Percentiles rank a stretch among this genome's conserved stretches.
Evolutionary conservation across 768 basidiomycete genomes (phyloP).

Genomic region (Lentinus brumalis): DNA sequence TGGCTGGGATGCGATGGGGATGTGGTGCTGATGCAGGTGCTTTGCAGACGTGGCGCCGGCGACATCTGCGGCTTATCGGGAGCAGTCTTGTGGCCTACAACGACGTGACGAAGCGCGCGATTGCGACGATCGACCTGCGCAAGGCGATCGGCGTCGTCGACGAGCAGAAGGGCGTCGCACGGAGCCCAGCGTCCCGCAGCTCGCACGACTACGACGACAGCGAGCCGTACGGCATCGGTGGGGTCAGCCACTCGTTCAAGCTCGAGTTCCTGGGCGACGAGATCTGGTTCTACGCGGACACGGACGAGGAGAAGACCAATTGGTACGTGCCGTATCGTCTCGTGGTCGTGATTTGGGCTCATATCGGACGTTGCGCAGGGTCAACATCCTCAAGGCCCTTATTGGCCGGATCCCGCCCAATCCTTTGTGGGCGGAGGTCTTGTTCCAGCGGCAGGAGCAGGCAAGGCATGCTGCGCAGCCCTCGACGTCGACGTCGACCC

Average conservation of each 20-base stretch:
- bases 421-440: constrained; percentile 89
- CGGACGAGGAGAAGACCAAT: constrained; percentile 79
- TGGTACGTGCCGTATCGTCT: constrained; percentile 57
- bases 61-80: constrained; percentile 83
- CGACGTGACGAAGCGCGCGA: constrained; percentile 89
- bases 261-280: constrained; percentile 75
- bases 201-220: constrained; percentile 58
- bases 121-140: constrained; percentile 87
- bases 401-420: constrained; percentile 91
- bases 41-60: constrained; percentile 75
- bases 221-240: constrained; percentile 61
- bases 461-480: constrained; percentile 14
- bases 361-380: constrained; percentile 48
- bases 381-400: constrained; percentile 80
- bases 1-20: too few species aligned
- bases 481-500: background rate
- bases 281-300: constrained; percentile 91
- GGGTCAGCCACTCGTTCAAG: constrained; percentile 81
- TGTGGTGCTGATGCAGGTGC: constrained; percentile 5
- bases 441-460: constrained; percentile 73
- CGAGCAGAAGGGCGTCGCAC: constrained; percentile 56
- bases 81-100: constrained; percentile 88
- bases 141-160: constrained; percentile 80
- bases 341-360: constrained; percentile 1
- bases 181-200: constrained; percentile 45